Evolutionary conservation across 2,329 filamentous ascomycete species (phyloP).

Genomic region (Aurifilum marmelostoma): DNA sequence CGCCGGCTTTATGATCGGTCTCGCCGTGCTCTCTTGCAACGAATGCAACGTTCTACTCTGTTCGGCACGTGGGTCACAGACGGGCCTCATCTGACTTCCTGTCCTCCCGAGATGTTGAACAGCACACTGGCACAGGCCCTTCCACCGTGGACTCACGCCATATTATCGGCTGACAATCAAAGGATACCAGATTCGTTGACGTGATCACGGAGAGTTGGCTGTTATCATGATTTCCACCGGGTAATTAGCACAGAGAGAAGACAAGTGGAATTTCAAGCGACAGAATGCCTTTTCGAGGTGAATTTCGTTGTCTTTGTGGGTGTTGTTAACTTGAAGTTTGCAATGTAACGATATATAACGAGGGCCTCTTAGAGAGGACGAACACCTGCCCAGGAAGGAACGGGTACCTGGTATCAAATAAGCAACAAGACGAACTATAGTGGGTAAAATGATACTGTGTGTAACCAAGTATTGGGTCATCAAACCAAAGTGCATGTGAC

Average conservation of each 20-base stretch:
- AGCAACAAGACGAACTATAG: conserved; percentile 18
- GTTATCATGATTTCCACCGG: not conserved
- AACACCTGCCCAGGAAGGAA: not conserved
- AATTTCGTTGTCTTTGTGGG: not conserved
- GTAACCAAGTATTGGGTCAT: not conserved
- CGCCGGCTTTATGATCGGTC: not conserved
- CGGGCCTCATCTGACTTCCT: not conserved
- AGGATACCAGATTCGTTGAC: not conserved
- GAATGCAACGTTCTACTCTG: not conserved
- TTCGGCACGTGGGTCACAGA: not conserved
- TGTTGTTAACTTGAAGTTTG: not conserved
- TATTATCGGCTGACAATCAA: not conserved
- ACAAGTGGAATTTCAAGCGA: not conserved
- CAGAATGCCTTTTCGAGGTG: not conserved
- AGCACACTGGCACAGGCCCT: too few species aligned
- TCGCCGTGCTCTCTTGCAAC: not conserved
- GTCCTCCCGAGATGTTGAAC: not conserved
- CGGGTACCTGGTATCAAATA: conserved; percentile 4
- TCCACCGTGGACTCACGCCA: too few species aligned
- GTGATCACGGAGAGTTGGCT: not conserved
- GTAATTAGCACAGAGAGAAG: not conserved
- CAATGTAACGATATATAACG: conserved; percentile 3
- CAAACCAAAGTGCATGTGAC: not conserved
- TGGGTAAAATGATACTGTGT: not conserved
- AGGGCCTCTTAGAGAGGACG: not conserved